Evolutionary conservation across 306 rosid genomes (phyloP).

Genomic region (Psophocarpus tetragonolobus): DNA sequence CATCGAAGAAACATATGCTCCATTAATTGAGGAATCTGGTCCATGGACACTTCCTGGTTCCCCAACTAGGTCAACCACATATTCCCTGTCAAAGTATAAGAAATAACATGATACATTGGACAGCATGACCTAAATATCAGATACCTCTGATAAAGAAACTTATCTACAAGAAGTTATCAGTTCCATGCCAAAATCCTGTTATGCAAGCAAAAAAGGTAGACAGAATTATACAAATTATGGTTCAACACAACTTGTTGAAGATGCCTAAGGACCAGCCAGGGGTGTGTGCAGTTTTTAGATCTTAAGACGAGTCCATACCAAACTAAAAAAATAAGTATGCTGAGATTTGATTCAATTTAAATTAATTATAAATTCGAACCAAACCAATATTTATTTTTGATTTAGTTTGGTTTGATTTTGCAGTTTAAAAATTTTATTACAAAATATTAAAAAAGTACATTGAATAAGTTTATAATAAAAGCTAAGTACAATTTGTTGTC

Average conservation of each 20-base stretch:
- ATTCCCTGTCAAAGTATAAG: conserved; percentile 66
- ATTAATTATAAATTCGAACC: too few relatives aligned
- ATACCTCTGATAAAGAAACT: not conserved
- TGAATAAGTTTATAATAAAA: too few relatives aligned
- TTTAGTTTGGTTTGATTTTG: too few relatives aligned
- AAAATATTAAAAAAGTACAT: too few relatives aligned
- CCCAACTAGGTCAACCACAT: conserved; percentile 95
- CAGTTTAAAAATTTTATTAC: too few relatives aligned
- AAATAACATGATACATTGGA: not conserved
- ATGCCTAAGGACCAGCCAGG: not conserved
- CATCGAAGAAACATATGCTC: conserved; percentile 73
- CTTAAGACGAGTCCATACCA: too few relatives aligned
- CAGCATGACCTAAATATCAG: conserved; percentile 6
- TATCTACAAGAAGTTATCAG: conserved; percentile 1
- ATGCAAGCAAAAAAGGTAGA: conserved; percentile 11
- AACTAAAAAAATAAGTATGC: too few relatives aligned
- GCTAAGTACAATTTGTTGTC: too few relatives aligned
- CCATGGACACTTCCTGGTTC: conserved; percentile 91
- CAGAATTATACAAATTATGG: not conserved
- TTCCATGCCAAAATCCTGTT: conserved; percentile 2
- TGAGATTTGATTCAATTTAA: too few relatives aligned
- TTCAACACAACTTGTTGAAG: conserved; percentile 32
- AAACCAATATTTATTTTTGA: too few relatives aligned
- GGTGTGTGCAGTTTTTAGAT: too few relatives aligned
- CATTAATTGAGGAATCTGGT: conserved; percentile 93